Percentiles rank a stretch among this genome's conserved stretches.
Conservation (phyloP, 352 stramenopile genomes). For the Halophytophthora batemanensis region DNA sequence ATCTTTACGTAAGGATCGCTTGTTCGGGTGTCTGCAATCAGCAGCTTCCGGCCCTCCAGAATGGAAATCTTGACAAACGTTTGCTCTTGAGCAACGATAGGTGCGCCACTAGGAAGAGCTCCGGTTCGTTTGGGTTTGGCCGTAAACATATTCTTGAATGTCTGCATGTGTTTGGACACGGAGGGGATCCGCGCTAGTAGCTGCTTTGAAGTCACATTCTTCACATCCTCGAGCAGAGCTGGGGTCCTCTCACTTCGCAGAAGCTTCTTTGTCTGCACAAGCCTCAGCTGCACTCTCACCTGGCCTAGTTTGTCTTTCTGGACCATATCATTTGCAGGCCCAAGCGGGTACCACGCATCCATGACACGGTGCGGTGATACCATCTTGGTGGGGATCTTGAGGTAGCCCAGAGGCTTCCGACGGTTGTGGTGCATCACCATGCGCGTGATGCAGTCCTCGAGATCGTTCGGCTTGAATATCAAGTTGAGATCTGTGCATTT, state of each 20-base stretch:
- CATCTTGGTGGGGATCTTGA: conserved; percentile 65
- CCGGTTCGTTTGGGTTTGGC: conserved; percentile 3
- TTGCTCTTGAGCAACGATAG: conserved; percentile 26
- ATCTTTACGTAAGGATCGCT: conserved; percentile 68
- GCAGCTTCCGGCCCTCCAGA: conserved; percentile 52
- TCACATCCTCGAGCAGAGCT: conserved; percentile 29
- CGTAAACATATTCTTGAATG: conserved; percentile 1
- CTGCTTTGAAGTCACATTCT: conserved; percentile 14
- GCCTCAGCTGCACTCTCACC: conserved; percentile 49
- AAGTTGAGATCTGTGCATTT: conserved; percentile 63
- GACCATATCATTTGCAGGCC: conserved; percentile 63
- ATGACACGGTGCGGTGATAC: conserved; percentile 56
- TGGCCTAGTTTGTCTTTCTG: conserved; percentile 58
- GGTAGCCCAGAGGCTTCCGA: conserved; percentile 48
- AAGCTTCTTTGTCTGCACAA: conserved; percentile 28
- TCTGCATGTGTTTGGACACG: neutral
- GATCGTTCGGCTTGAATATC: conserved; percentile 51
- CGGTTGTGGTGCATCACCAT: conserved; percentile 43
- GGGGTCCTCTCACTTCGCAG: conserved; percentile 38
- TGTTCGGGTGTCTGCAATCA: conserved; percentile 38
- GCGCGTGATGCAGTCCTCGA: conserved; percentile 64
- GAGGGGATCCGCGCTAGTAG: neutral
- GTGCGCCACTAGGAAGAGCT: conserved; percentile 9
- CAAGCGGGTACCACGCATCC: conserved; percentile 64
- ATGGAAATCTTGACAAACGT: conserved; percentile 64